Evolutionary conservation across 768 basidiomycete species (phyloP).

Genomic region (Tremella mesenterica): DNA sequence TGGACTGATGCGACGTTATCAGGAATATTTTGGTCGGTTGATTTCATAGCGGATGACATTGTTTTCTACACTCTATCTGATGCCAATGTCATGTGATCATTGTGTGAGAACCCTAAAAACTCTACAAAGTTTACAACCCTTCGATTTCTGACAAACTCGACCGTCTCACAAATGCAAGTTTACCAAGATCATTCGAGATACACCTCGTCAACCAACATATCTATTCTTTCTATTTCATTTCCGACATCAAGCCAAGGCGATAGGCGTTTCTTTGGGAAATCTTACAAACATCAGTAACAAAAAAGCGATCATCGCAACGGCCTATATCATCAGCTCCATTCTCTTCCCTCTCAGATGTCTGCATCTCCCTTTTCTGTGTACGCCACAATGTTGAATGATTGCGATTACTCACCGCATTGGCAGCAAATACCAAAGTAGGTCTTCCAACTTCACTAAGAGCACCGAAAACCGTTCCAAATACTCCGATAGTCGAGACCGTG

Average conservation of each 20-base stretch:
- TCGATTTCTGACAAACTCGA: no score
- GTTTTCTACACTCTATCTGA: no score
- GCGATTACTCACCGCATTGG: conserved; percentile 40
- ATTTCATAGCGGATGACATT: no score
- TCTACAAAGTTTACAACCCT: no score
- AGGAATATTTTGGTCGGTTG: no score
- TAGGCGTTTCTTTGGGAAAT: conserved; percentile 17
- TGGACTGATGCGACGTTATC: conserved; percentile 8
- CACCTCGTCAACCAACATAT: no score
- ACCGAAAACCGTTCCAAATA: conserved; percentile 30
- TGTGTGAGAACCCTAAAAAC: no score
- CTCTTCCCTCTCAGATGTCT: not conserved
- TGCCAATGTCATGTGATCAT: no score
- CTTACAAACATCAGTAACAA: conserved; percentile 22
- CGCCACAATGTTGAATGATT: no score
- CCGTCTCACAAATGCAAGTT: no score
- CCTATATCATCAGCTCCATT: conserved; percentile 6
- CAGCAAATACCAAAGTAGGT: conserved; percentile 28
- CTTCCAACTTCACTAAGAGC: conserved; percentile 20
- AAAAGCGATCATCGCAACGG: conserved; percentile 24
- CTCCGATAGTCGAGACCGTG: conserved; percentile 25
- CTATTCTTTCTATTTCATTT: not conserved
- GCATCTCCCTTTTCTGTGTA: not conserved
- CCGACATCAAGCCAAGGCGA: conserved; percentile 10
- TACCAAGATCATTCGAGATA: no score